Conservation (phyloP, 495 filamentous ascomycete genomes). For the Talaromyces nanjingensis region DNA sequence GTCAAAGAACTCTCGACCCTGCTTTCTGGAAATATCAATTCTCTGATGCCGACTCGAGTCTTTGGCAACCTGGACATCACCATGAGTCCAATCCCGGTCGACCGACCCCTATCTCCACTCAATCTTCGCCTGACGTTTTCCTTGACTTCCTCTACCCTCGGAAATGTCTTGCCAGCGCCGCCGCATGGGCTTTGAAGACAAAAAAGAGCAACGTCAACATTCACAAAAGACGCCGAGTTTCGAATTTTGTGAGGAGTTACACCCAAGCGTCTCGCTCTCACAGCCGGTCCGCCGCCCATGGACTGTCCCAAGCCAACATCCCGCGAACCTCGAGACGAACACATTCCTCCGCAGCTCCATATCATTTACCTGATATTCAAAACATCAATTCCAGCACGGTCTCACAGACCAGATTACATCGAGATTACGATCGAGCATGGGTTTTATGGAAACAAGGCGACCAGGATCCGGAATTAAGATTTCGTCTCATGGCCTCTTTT, state of each 20-base stretch:
- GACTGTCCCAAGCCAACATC: neutral
- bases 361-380: neutral
- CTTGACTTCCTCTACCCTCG: conserved; percentile 36
- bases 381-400: conserved; percentile 9
- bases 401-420: conserved; percentile 10
- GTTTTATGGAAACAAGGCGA: conserved; percentile 26
- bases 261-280: neutral
- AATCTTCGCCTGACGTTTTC: neutral
- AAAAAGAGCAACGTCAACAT: neutral
- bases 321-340: neutral
- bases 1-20: conserved; percentile 53
- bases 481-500: conserved; percentile 32
- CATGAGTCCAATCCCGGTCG: neutral
- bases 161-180: neutral
- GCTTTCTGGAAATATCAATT: conserved; percentile 62
- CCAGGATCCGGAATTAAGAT: conserved; percentile 17
- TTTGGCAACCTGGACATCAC: conserved; percentile 22
- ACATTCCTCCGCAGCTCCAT: neutral
- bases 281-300: neutral
- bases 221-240: neutral
- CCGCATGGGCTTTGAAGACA: neutral
- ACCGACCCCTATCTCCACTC: neutral
- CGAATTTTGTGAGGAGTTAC: neutral
- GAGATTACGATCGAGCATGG: conserved; percentile 30
- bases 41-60: conserved; percentile 46